Conservation (phyloP, 2,329 filamentous ascomycete species). For the Dendrostoma leiphaemia region DNA sequence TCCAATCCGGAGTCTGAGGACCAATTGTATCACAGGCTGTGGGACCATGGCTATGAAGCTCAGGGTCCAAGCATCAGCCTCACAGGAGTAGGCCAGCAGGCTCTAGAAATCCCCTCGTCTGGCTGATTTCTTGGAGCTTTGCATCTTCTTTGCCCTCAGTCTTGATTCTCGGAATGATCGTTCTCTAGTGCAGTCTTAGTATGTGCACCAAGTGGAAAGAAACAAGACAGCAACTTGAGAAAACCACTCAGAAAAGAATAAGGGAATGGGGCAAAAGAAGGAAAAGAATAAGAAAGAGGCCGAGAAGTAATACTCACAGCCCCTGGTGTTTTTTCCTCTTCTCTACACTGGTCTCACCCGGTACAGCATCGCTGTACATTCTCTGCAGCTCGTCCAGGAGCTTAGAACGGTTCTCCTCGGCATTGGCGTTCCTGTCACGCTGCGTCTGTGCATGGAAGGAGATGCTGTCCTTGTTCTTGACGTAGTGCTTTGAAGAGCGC, state of each 20-base stretch:
- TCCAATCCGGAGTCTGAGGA: no score
- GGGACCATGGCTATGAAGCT: no score
- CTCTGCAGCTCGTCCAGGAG: slow-evolving; percentile 45
- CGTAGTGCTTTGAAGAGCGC: slow-evolving; percentile 54
- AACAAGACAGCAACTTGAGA: no score
- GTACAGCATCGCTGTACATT: slow-evolving; percentile 47
- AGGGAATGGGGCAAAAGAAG: background rate
- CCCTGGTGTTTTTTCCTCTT: slow-evolving; percentile 49
- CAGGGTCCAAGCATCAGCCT: no score
- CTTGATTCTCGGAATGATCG: slow-evolving; percentile 44
- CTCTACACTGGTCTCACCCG: slow-evolving; percentile 42
- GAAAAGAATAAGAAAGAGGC: background rate
- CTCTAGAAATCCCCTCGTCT: slow-evolving; percentile 7
- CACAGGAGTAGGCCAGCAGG: no score
- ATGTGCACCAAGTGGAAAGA: background rate
- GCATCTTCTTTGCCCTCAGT: slow-evolving; percentile 46
- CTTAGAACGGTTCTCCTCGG: slow-evolving; percentile 49
- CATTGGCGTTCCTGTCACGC: slow-evolving; percentile 50
- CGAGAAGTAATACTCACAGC: slow-evolving; percentile 38
- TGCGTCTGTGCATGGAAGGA: slow-evolving; percentile 55
- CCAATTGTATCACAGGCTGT: no score
- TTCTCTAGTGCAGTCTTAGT: slow-evolving; percentile 35
- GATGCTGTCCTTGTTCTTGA: slow-evolving; percentile 48
- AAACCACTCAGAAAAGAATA: no score
- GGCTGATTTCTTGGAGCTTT: slow-evolving; percentile 45